phyloP scores from a whole-genome alignment of 2,329 filamentous ascomycete species.

The Calonectria naviculata region DNA sequence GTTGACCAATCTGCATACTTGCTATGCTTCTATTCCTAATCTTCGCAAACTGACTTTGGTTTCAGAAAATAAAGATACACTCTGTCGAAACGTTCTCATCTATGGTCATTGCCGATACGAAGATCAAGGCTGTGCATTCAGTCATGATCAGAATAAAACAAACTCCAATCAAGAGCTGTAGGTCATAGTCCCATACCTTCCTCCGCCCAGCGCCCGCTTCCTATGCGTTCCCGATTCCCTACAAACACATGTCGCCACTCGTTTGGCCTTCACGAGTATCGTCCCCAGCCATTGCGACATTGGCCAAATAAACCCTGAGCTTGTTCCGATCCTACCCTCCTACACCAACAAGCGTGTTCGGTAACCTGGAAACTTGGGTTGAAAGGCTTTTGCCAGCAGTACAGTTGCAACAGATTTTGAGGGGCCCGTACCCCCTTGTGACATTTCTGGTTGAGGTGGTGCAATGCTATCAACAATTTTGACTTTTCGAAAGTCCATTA shows the following conservation, averaged over 20 bases:
- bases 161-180: conserved; percentile 60
- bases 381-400: background rate
- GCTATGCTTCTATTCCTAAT: conserved; percentile 7
- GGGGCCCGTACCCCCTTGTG: conserved; percentile 14
- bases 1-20: conserved; percentile 38
- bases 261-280: background rate
- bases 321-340: background rate
- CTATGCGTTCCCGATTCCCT: background rate
- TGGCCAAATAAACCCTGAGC: background rate
- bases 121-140: conserved; percentile 91
- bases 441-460: conserved; percentile 11
- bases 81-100: conserved; percentile 92
- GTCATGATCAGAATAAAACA: conserved; percentile 80
- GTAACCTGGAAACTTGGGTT: background rate
- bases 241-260: background rate
- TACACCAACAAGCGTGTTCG: background rate
- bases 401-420: conserved; percentile 15
- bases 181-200: conserved; percentile 40
- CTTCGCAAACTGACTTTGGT: conserved; percentile 24
- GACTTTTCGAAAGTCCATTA: background rate
- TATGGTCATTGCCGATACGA: conserved; percentile 94
- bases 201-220: background rate
- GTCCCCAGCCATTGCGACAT: background rate
- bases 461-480: background rate
- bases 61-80: conserved; percentile 85